Percentiles rank a stretch among this genome's conserved stretches.
Evolutionary conservation across 306 rosid genomes (phyloP).

Genomic region (Bauhinia variegata): DNA sequence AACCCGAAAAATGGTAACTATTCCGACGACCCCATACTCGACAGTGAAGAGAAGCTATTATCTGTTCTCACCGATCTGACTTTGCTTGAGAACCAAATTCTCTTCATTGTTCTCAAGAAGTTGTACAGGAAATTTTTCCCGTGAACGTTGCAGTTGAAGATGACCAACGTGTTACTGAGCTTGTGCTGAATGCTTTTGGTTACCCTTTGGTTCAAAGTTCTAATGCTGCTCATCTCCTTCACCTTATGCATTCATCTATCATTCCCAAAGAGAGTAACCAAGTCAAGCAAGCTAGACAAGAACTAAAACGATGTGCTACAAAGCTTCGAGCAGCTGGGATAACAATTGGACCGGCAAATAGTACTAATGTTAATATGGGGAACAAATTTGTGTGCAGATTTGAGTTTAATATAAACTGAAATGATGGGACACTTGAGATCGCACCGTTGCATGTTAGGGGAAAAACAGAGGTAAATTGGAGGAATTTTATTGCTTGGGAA

Average conservation of each 20-base stretch:
- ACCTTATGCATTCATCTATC: conserved; percentile 44
- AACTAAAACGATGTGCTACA: conserved; percentile 32
- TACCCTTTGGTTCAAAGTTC: conserved; percentile 34
- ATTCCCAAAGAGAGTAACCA: conserved; percentile 27
- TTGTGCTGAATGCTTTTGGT: conserved; percentile 30
- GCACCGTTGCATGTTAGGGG: background rate
- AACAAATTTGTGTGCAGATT: conserved; percentile 7
- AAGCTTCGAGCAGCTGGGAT: conserved; percentile 22
- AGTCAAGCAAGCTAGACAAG: conserved; percentile 39
- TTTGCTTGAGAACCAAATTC: conserved; percentile 46
- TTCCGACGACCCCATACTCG: conserved; percentile 18
- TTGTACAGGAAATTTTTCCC: conserved; percentile 32
- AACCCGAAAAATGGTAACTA: background rate
- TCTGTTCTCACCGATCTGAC: conserved; percentile 38
- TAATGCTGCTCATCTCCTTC: conserved; percentile 37
- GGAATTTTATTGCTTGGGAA: conserved; percentile 47
- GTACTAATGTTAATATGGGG: background rate
- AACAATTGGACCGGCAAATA: background rate
- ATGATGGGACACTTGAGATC: conserved; percentile 9
- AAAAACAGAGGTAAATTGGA: conserved; percentile 36
- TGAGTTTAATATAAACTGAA: background rate
- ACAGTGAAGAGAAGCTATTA: conserved; percentile 3
- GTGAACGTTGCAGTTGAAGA: background rate
- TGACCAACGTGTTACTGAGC: conserved; percentile 33
- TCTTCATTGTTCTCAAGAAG: conserved; percentile 38